A percentile compares a stretch with the other conserved stretches of the same genome.
phyloP scores from a whole-genome alignment of 2,329 filamentous ascomycete genomes.

The Fusarium stilboides region DNA sequence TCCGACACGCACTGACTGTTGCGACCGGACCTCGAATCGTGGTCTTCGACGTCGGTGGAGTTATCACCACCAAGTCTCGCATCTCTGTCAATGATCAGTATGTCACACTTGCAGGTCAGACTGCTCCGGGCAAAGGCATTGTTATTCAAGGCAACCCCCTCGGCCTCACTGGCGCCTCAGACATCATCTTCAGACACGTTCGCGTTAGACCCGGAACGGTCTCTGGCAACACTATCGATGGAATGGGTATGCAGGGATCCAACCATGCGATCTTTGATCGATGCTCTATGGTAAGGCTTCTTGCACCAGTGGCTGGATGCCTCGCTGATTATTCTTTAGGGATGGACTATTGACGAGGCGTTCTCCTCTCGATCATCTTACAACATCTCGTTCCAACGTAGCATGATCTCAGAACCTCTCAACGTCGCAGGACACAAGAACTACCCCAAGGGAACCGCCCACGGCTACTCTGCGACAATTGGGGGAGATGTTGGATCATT shows the following conservation, averaged over 20 bases:
- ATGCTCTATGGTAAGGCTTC: conserved; percentile 47
- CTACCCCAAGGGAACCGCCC: conserved; percentile 52
- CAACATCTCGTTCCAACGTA: conserved; percentile 56
- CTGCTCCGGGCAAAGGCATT: conserved; percentile 61
- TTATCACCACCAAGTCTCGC: conserved; percentile 61
- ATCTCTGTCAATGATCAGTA: conserved; percentile 60
- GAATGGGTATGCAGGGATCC: conserved; percentile 55
- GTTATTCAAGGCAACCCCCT: conserved; percentile 52
- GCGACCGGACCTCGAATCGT: conserved; percentile 60
- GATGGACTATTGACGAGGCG: conserved; percentile 55
- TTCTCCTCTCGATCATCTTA: conserved; percentile 54
- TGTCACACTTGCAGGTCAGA: conserved; percentile 63
- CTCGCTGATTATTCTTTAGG: conserved; percentile 3
- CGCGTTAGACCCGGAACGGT: conserved; percentile 52
- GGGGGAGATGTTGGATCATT: conserved; percentile 55
- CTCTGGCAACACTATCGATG: conserved; percentile 52
- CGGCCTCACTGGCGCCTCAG: conserved; percentile 52
- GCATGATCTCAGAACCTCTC: conserved; percentile 55
- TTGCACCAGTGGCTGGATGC: too few relatives aligned
- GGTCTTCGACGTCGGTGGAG: conserved; percentile 62
- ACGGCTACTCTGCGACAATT: conserved; percentile 50
- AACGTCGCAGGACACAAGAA: conserved; percentile 57
- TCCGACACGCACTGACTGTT: conserved; percentile 55
- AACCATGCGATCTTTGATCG: conserved; percentile 55
- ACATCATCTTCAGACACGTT: conserved; percentile 48